These are phyloP conservation scores for Colletotrichum sp. DNA, from an alignment of 2,329 filamentous ascomycete genomes.

Conservation along the genomic window DNA sequence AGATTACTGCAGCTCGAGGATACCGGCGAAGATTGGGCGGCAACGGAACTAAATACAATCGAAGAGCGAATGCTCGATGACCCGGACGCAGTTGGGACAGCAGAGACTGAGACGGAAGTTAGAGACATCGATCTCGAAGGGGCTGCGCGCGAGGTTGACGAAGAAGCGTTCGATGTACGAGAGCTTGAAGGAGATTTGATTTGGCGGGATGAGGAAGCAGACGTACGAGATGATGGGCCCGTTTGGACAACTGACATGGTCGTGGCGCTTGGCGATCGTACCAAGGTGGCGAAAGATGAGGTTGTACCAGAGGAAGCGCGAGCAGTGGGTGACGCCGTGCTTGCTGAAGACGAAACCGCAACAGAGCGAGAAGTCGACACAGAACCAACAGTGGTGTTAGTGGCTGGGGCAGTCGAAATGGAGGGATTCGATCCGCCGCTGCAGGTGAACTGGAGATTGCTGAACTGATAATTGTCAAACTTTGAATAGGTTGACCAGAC, in stretches of 20 bases:
- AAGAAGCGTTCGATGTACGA: background rate
- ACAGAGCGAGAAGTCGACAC: background rate
- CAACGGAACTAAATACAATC: background rate
- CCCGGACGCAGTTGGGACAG: background rate
- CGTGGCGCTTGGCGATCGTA: background rate
- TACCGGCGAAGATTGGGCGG: conserved; percentile 3
- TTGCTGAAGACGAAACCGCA: background rate
- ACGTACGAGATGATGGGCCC: background rate
- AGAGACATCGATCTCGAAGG: background rate
- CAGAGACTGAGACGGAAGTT: background rate
- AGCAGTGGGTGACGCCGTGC: background rate
- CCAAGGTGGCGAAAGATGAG: background rate
- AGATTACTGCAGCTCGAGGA: conserved; percentile 41
- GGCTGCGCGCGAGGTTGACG: background rate
- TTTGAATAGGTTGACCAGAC: conserved; percentile 14
- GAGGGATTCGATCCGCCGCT: background rate
- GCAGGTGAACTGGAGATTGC: conserved; percentile 9
- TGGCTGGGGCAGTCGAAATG: background rate
- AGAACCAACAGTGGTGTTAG: background rate
- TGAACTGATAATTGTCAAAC: background rate
- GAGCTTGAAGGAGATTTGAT: background rate
- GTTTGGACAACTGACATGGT: background rate
- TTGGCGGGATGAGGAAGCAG: background rate
- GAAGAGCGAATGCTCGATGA: background rate
- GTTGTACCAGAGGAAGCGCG: background rate